phyloP scores from a whole-genome alignment of 2,329 filamentous ascomycete genomes.

The Colletotrichum tamarilloi region DNA sequence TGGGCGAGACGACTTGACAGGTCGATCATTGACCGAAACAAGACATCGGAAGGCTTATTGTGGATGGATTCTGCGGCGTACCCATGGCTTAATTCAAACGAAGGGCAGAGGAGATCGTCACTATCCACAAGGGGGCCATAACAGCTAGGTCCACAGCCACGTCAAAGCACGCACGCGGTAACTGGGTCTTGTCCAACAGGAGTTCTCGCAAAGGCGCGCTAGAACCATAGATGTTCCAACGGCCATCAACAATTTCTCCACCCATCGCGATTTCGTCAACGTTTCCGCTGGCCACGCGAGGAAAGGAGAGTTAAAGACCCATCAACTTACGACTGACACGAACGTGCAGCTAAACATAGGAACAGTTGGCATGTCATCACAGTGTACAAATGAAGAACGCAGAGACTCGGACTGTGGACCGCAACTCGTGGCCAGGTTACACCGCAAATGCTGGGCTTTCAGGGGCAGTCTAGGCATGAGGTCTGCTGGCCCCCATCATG shows the following conservation, averaged over 20 bases:
- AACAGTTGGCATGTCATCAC: neutral
- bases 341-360: neutral
- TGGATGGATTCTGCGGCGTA: constrained; percentile 6
- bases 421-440: too few species aligned
- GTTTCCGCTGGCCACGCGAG: neutral
- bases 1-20: constrained; percentile 14
- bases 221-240: neutral
- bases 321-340: neutral
- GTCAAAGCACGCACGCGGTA: constrained; percentile 17
- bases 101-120: constrained; percentile 11
- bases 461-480: too few species aligned
- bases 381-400: too few species aligned
- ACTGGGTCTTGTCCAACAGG: neutral
- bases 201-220: neutral
- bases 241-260: neutral
- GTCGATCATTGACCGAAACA: constrained; percentile 19
- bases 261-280: neutral
- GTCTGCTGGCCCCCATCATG: too few species aligned
- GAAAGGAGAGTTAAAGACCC: neutral
- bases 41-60: neutral
- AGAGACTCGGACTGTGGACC: too few species aligned
- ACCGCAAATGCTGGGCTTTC: too few species aligned
- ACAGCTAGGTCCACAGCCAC: neutral
- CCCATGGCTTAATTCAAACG: constrained; percentile 16
- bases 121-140: neutral